phyloP scores from a whole-genome alignment of 257 asterid species.

The Nicotiana benthamiana region DNA sequence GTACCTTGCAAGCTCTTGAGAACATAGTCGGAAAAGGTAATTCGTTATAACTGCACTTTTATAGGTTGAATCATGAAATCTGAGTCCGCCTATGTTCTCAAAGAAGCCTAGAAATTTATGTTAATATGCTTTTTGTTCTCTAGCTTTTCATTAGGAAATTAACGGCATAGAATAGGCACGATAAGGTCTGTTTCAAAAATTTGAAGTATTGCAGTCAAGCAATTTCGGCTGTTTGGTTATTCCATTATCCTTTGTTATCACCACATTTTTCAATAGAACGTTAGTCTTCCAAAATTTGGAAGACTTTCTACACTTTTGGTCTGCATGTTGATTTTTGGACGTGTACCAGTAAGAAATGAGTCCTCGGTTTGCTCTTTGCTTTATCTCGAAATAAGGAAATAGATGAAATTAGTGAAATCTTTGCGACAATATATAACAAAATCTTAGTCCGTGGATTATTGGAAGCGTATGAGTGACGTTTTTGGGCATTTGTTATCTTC shows the following conservation, averaged over 20 bases:
- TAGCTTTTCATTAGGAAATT: too few relatives aligned
- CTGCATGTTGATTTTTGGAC: not conserved
- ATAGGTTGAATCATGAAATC: not conserved
- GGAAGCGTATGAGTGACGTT: not conserved
- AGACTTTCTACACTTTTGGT: not conserved
- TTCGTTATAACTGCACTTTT: not conserved
- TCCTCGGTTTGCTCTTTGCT: not conserved
- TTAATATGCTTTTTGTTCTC: not conserved
- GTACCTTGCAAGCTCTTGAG: slow-evolving; percentile 56
- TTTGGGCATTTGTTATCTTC: slow-evolving; percentile 13
- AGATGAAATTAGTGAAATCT: not conserved
- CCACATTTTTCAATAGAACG: not conserved
- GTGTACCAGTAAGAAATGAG: not conserved
- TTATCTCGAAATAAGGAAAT: not conserved
- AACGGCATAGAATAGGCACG: not conserved
- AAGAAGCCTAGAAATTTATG: not conserved
- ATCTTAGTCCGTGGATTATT: not conserved
- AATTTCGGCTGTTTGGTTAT: not conserved
- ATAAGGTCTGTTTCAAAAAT: not conserved
- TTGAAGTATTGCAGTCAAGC: not conserved
- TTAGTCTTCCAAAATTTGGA: not conserved
- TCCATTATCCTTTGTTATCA: not conserved
- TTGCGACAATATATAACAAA: not conserved
- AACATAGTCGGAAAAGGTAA: slow-evolving; percentile 86
- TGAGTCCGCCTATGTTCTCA: not conserved